Evolutionary conservation across 768 basidiomycete genomes (phyloP), one percentile per base, ranked within the genome.

Genomic region (Leccinellum luteum): DNA sequence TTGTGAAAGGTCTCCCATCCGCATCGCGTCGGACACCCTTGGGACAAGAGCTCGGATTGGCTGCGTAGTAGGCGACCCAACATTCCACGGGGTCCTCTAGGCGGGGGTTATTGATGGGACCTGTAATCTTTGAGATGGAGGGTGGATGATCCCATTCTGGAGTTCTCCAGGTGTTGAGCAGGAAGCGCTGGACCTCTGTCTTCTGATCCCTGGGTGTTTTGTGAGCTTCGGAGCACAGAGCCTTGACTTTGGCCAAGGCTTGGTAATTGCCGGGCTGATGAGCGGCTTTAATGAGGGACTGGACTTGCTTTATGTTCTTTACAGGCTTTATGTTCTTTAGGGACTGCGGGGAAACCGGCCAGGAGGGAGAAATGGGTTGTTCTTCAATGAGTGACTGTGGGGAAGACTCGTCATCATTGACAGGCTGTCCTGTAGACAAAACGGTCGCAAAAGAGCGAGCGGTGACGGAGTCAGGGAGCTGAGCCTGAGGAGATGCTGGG

Each of bases 21-120:
- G 66, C 54, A 60, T 76, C 76, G 28, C 72, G 74, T 51, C 79
- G 73, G 56, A 81, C 78, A 52, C 79, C 79, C 54, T 76, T 77
- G 9, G 79, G 79, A 70, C 79, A 81, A 1, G 78, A 79, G 52
- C 71, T 74, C 9, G 70, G 76, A 56, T 81, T 78, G 30, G 71
- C 69, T 8, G 75, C 65, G 55, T 79, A 75, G 57, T 80, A 81
- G 3, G 75, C 74, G 34, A 76, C 74, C 79, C 79, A 81, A 27
- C 68, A 70, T 49, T 79, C 77, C 7, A 78, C 73, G 9, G 79
- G 76, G 57, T 81, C 79, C 58, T 80, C 76, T 49, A 76, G 66
- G 12, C 77, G 77, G 51, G 79, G 79, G 60, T 79, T 81, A 48
- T 75, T 76, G 54, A 76, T 48, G 13, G 65, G 60, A 21, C 6